These are phyloP conservation scores for Pseudogymnoascus sp. DNA, from an alignment of 2,329 filamentous ascomycete species.

Conservation along the genomic window DNA sequence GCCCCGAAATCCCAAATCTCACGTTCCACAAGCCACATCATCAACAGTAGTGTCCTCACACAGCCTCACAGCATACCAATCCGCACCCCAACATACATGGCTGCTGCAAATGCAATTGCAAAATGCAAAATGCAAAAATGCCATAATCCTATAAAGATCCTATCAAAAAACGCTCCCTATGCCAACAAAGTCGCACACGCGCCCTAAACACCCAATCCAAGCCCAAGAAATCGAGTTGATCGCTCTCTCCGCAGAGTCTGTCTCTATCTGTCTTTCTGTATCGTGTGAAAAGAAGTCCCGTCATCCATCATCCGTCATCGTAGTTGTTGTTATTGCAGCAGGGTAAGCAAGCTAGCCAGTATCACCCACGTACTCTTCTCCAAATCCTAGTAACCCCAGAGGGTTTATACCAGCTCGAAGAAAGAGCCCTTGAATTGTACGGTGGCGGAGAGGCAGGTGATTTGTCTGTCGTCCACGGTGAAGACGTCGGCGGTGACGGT, in stretches of 20 bases:
- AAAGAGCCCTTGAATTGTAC: slow-evolving; percentile 47
- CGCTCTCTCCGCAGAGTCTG: neutral
- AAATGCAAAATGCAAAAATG: neutral
- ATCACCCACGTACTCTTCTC: neutral
- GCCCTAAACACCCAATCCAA: neutral
- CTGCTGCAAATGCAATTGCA: too few species aligned
- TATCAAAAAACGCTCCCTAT: neutral
- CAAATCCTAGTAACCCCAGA: neutral
- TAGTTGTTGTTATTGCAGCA: neutral
- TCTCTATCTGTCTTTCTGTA: neutral
- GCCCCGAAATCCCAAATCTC: neutral
- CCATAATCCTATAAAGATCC: neutral
- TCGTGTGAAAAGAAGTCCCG: neutral
- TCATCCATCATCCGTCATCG: neutral
- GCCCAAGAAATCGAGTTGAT: neutral
- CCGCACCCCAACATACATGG: too few species aligned
- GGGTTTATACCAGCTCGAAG: neutral
- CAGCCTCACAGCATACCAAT: too few species aligned
- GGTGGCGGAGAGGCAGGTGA: slow-evolving; percentile 78
- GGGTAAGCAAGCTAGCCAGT: neutral
- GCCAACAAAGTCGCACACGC: neutral
- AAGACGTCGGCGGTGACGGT: slow-evolving; percentile 80
- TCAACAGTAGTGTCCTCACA: too few species aligned
- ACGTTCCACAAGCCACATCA: neutral
- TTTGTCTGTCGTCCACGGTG: slow-evolving; percentile 60